Evolutionary conservation across 2,329 filamentous ascomycete genomes (phyloP).

Genomic region (Talaromyces islandicus): DNA sequence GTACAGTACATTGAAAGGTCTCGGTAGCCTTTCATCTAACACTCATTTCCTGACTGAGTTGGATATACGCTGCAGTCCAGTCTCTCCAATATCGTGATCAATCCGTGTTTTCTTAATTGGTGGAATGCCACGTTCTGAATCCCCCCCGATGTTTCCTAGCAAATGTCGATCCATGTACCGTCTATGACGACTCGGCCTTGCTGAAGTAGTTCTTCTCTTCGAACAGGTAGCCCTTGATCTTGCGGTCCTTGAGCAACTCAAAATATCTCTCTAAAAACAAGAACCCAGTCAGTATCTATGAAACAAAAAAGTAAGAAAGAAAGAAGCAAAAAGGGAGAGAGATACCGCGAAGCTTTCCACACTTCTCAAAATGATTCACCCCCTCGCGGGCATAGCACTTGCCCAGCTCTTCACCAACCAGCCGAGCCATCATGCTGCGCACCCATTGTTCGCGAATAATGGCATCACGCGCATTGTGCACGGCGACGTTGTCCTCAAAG

Average conservation of each 20-base stretch:
- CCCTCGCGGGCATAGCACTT: constrained; percentile 62
- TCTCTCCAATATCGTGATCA: not conserved
- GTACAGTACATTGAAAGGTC: constrained; percentile 7
- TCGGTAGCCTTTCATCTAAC: not conserved
- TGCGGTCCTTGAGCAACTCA: constrained; percentile 56
- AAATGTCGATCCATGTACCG: not conserved
- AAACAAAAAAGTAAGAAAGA: not conserved
- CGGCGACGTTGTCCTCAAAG: constrained; percentile 57
- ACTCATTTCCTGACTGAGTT: not conserved
- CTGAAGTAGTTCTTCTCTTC: constrained; percentile 58
- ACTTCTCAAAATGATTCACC: constrained; percentile 64
- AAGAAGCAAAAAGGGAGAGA: constrained; percentile 8
- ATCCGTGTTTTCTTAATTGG: not conserved
- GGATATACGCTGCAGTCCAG: not conserved
- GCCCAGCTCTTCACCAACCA: constrained; percentile 61
- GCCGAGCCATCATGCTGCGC: constrained; percentile 61
- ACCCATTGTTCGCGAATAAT: constrained; percentile 65
- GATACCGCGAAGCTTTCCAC: constrained; percentile 59
- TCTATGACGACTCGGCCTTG: constrained; percentile 29
- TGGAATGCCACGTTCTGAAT: not conserved
- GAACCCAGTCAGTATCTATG: not conserved
- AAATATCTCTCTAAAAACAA: constrained; percentile 54
- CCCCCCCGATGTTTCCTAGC: not conserved
- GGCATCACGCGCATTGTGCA: constrained; percentile 60
- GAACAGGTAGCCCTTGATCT: constrained; percentile 59